phyloP scores from a whole-genome alignment of 2,329 filamentous ascomycete genomes.

The Monosporascus sp. region DNA sequence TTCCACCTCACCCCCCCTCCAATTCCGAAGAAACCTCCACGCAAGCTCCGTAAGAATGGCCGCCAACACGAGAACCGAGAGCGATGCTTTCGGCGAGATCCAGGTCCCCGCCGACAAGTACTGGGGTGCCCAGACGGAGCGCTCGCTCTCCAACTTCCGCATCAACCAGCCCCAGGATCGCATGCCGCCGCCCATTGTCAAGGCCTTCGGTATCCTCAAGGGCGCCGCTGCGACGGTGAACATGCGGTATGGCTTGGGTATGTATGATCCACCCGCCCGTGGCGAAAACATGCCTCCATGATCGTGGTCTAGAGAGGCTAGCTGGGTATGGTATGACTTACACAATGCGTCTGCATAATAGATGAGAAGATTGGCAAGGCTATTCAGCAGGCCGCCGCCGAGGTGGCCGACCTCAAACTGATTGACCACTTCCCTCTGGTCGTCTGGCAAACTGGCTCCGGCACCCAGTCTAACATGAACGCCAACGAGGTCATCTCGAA shows the following conservation, averaged over 20 bases:
- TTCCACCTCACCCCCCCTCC: slow-evolving; percentile 15
- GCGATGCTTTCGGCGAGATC: slow-evolving; percentile 96
- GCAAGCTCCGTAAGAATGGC: slow-evolving; percentile 43
- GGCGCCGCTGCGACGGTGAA: slow-evolving; percentile 94
- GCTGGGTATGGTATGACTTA: slow-evolving; percentile 10
- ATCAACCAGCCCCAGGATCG: slow-evolving; percentile 99
- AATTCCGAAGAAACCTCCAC: slow-evolving; percentile 34
- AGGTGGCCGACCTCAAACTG: slow-evolving; percentile 91
- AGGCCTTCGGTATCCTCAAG: slow-evolving; percentile 95
- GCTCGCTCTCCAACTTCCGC: slow-evolving; percentile 94
- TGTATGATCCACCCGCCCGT: slow-evolving; percentile 18
- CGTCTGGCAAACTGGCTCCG: slow-evolving; percentile 98
- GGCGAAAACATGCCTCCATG: too few relatives aligned
- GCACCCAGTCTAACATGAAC: slow-evolving; percentile 99
- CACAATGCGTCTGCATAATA: slow-evolving; percentile 30
- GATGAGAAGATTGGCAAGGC: slow-evolving; percentile 86
- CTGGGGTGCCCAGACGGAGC: slow-evolving; percentile 97
- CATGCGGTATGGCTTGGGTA: slow-evolving; percentile 87
- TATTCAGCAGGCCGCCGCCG: slow-evolving; percentile 88
- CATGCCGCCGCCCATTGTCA: slow-evolving; percentile 89
- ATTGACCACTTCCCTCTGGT: slow-evolving; percentile 97
- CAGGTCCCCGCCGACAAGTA: slow-evolving; percentile 90
- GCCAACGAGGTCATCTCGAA: slow-evolving; percentile 99
- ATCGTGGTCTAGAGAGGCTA: not conserved
- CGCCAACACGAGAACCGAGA: slow-evolving; percentile 70